These are phyloP conservation scores for Grosmannia clavigera DNA, from an alignment of 2,329 filamentous ascomycete genomes.

Conservation along the genomic window DNA sequence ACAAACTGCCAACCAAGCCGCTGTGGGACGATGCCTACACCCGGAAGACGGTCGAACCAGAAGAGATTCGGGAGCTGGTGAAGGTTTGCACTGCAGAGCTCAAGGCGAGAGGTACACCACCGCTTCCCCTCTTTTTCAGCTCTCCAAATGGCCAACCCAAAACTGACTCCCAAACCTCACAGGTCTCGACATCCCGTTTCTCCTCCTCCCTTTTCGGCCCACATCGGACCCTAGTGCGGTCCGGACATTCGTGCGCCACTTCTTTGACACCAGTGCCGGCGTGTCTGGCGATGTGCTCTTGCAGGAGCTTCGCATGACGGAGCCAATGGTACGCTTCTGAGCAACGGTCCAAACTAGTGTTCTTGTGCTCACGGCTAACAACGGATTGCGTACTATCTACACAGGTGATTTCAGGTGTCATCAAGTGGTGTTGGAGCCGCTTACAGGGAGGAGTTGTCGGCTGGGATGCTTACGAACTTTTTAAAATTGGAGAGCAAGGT, in stretches of 20 bases:
- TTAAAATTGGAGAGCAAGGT: slow-evolving; percentile 90
- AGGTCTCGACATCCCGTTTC: slow-evolving; percentile 85
- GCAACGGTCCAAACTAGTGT: not conserved
- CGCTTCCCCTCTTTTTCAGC: not conserved
- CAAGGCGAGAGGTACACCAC: slow-evolving; percentile 73
- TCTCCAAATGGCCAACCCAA: not conserved
- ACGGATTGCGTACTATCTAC: not conserved
- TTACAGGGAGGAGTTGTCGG: slow-evolving; percentile 83
- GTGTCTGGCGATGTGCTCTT: slow-evolving; percentile 58
- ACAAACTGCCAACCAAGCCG: slow-evolving; percentile 52
- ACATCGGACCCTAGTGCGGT: slow-evolving; percentile 86
- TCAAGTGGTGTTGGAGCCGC: slow-evolving; percentile 98
- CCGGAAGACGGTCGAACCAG: slow-evolving; percentile 68
- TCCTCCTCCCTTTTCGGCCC: slow-evolving; percentile 87
- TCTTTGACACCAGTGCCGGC: slow-evolving; percentile 60
- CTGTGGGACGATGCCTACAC: slow-evolving; percentile 83
- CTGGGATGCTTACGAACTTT: slow-evolving; percentile 95
- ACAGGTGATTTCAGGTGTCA: slow-evolving; percentile 80
- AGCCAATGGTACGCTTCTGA: slow-evolving; percentile 66
- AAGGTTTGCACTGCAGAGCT: slow-evolving; percentile 79
- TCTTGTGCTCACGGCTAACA: not conserved
- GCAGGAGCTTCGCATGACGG: slow-evolving; percentile 83
- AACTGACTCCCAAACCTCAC: not conserved
- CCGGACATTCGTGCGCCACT: slow-evolving; percentile 84
- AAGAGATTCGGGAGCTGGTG: slow-evolving; percentile 83